Percentiles rank a stretch among this genome's conserved stretches.
Evolutionary conservation across 371 early-diverging fungal genomes (phyloP).

Genomic region (Mucor racemosus): DNA sequence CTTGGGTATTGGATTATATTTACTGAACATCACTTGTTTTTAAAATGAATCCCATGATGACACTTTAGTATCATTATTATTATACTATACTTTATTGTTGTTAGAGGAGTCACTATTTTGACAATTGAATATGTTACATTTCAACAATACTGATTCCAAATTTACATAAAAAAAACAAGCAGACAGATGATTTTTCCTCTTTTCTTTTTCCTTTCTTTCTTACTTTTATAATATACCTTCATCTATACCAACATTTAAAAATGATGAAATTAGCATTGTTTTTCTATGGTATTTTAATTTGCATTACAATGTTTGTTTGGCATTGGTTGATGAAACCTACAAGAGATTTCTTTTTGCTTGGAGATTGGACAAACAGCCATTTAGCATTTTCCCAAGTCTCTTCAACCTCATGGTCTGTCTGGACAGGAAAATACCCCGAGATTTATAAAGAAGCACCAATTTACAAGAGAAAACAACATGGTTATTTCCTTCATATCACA

Average conservation of each 20-base stretch:
- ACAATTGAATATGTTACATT: slow-evolving; percentile 20
- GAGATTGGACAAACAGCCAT: slow-evolving; percentile 8
- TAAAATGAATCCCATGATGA: background rate
- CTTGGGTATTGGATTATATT: background rate
- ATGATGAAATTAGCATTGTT: slow-evolving; percentile 5
- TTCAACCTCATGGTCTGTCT: slow-evolving; percentile 7
- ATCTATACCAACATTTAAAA: background rate
- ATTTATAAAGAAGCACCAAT: slow-evolving; percentile 5
- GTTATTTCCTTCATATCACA: slow-evolving; percentile 76
- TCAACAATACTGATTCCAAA: background rate
- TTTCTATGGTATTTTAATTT: background rate
- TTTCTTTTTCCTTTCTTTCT: background rate
- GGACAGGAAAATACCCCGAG: slow-evolving; percentile 11
- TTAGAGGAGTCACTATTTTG: slow-evolving; percentile 20
- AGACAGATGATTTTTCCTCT: background rate
- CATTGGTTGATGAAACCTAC: slow-evolving; percentile 8
- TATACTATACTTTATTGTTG: background rate
- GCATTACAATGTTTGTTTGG: slow-evolving; percentile 10
- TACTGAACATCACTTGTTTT: background rate
- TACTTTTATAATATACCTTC: background rate
- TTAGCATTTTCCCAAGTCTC: background rate
- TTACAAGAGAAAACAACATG: slow-evolving; percentile 29
- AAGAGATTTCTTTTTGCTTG: background rate
- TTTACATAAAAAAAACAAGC: too few species aligned
- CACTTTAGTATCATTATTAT: background rate